Evolutionary conservation across 2,329 filamentous ascomycete genomes (phyloP), one percentile per base, ranked within the genome.

Genomic region (Penicillium sp.): DNA sequence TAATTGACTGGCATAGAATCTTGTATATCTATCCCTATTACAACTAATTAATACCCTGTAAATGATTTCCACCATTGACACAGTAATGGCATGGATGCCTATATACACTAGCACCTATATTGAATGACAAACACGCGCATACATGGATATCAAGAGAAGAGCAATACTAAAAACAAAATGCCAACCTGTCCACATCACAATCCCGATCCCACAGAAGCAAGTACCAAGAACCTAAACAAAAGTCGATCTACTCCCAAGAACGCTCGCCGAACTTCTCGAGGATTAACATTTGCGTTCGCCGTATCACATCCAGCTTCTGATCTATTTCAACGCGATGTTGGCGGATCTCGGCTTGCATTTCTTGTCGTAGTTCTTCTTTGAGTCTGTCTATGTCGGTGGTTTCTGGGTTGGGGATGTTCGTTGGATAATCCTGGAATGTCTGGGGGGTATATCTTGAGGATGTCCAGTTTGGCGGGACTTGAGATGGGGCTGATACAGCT

Each of bases 271-370:
- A 42, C 61, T 66, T 60, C 15, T 65, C 59, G 29, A 67, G 41
- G 37, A 67, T 67, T 56, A 66, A 57, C 25, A 66, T 57, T 39
- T 67, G 64, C 3, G 62, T 65, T 40, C 57, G 48, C 44, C 67
- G 63, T 31, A 67, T 51, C 12, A 60, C 47, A 37, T 64, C 62
- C 16, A 67, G 30, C 40, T 57, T 62, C 38, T 64, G 57, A 32
- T 65, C 56, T 4, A 66, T 42, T 2, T 49, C 46, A 10, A 53
- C 53, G 0, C 60, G 59, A 22, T 62, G 52, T 13, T 44, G 41
- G 6, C 56, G 56, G 22, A 66, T 37, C 25, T 66, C 60, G 2
- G 43, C 47, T 17, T 50, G 49, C 39, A 67, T 48, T 35, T 67
- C 64, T 11, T 50, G 37, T 4, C 57, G 57, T 1, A 65, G 43